These are phyloP conservation scores for Epichloe hybrida DNA, from an alignment of 2,329 filamentous ascomycete genomes.

Conservation along the genomic window DNA sequence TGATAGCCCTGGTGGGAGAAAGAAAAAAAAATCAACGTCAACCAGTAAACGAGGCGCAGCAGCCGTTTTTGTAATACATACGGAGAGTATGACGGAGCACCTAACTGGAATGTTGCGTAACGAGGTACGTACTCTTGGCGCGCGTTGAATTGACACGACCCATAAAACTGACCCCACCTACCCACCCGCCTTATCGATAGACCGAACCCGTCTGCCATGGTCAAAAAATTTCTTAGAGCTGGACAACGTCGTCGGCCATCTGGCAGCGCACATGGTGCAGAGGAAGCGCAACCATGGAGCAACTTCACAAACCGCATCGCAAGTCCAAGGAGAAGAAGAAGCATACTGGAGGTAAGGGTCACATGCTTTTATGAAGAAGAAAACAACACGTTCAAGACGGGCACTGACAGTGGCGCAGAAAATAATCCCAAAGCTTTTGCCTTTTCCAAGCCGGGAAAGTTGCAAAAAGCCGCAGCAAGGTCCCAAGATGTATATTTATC, in stretches of 20 bases:
- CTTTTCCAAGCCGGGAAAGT: slow-evolving; percentile 66
- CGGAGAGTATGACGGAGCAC: no score
- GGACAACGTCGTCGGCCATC: neutral
- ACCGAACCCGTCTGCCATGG: neutral
- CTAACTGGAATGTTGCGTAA: no score
- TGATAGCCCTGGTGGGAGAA: no score
- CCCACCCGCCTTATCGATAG: slow-evolving; percentile 3
- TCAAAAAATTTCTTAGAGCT: slow-evolving; percentile 3
- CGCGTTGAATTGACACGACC: neutral
- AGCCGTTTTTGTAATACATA: no score
- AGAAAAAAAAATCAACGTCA: no score
- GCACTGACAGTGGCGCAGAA: slow-evolving; percentile 30
- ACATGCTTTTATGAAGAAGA: no score
- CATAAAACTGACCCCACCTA: neutral
- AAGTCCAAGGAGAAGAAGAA: slow-evolving; percentile 78
- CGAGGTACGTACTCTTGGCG: neutral
- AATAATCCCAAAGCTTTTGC: slow-evolving; percentile 85
- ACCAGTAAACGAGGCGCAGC: no score
- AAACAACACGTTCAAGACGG: neutral
- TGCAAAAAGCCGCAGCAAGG: slow-evolving; percentile 60
- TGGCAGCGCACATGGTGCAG: slow-evolving; percentile 1
- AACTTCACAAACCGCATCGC: slow-evolving; percentile 75
- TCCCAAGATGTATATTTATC: slow-evolving; percentile 48
- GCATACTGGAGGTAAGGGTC: slow-evolving; percentile 39
- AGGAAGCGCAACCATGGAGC: slow-evolving; percentile 44